Evolutionary conservation across 2,329 filamentous ascomycete genomes (phyloP), one percentile per base, ranked within the genome.

Genomic region (Fusarium robinianum): DNA sequence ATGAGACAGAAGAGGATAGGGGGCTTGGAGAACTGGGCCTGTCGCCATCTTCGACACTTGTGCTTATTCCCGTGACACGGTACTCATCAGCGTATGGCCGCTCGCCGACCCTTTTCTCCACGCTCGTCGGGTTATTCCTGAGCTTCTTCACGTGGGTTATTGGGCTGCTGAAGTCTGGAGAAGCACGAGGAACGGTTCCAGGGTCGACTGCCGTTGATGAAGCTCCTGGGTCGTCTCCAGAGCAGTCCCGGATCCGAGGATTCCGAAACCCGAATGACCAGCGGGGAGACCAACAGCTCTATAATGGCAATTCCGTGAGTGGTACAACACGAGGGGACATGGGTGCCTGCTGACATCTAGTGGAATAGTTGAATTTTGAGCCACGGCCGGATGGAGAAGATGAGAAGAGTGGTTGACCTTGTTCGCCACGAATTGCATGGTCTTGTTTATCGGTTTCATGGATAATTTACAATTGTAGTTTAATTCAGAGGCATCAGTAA

Each of bases 251-350:
- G 26, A 60, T 55, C 37, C 63, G 36, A 30, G 51, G 63, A 37
- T 63, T 63, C 49, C 58, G 65, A 52, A 79, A 84, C 46, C 72
- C 76, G 25, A 71, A 76, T 14, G 73, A 79, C 49, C 72, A 76
- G 25, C 73, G 74, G 39, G 69, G 79, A 41, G 77, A 84, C 51
- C 78, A 83, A 30, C 85, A 95, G 62, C 79, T 95, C 32, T 96
- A 96, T 64, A 96, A 96, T 62, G 91, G 91, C 2, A 96, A 96
- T 63, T 88, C 88, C 64, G 88, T 91, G 74, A 68, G 81, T 71
- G n/a, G 8, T 30, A 5, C 14, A 10, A 16, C 10, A 11, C n/a
- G n/a, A n/a, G n/a, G n/a, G n/a, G n/a, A n/a, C n/a, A n/a, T n/a
- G n/a, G n/a, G n/a, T n/a, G n/a, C n/a, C n/a, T n/a, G n/a, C 22